Conservation (phyloP, 129 eudicot species). For the Pseudognaphalium luteoalbum region DNA sequence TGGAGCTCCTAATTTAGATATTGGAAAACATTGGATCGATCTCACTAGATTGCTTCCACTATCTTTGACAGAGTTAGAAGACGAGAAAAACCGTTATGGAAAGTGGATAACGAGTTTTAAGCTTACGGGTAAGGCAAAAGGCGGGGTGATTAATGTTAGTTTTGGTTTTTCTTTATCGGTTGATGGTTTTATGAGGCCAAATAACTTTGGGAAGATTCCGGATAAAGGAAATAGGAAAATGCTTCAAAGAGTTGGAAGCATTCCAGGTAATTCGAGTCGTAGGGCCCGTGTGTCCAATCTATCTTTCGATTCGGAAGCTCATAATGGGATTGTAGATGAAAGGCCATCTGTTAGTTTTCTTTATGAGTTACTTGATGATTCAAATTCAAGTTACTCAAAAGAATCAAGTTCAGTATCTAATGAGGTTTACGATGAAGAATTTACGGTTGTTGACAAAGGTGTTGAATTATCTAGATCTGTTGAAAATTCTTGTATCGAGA, state of each 20-base stretch:
- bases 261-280: conserved; percentile 37
- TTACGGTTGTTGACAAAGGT: conserved; percentile 48
- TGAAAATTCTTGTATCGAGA: conserved; percentile 47
- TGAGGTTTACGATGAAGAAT: conserved; percentile 38
- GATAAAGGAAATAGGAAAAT: conserved; percentile 28
- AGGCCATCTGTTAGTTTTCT: conserved; percentile 45
- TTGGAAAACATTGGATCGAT: conserved; percentile 74
- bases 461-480: conserved; percentile 32
- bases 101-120: conserved; percentile 70
- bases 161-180: conserved; percentile 54
- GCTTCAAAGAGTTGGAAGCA: conserved; percentile 46
- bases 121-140: conserved; percentile 71
- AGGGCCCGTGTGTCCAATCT: conserved; percentile 33
- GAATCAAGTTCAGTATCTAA: conserved; percentile 27
- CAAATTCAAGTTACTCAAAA: conserved; percentile 22
- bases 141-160: conserved; percentile 66
- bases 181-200: conserved; percentile 31
- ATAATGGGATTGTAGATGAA: conserved; percentile 31
- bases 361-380: conserved; percentile 60
- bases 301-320: conserved; percentile 35
- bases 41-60: conserved; percentile 68
- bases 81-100: conserved; percentile 52
- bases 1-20: conserved; percentile 49
- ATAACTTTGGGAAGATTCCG: conserved; percentile 33
- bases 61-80: conserved; percentile 53